Evolutionary conservation across 768 basidiomycete genomes (phyloP), one percentile per base, ranked within the genome.

Genomic region (Scleroderma citrinum): DNA sequence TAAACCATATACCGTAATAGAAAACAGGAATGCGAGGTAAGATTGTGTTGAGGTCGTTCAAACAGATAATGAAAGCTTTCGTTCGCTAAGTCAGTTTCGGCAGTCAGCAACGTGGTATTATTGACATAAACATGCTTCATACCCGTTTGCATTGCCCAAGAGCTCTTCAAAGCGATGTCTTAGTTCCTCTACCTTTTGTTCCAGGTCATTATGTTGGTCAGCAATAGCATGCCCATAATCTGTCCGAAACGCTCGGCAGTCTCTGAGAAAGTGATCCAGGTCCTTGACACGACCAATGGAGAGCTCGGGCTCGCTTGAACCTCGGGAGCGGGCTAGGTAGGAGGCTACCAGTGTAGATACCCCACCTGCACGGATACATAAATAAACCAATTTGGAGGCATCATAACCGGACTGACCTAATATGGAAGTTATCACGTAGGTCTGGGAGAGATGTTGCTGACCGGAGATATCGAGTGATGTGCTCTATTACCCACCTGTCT

Each of bases 301-400:
- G 6, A 51, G n/a, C 40, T 71, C 66, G 3, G 71, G 71, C 51
- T 73, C 70, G 26, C 62, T 63, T 3, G 69, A 63, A 5, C 70
- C 68, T 34, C 69, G 67, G 46, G 61, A 57, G 35, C 68, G 68
- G 13, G 71, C 71, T 37, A 73, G 65, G 56, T 68, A 73, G 2
- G 70, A 69, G 7, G 71, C 69, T 24, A 71, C 62, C 32, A 71
- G 50, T 14, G 70, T 73, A 30, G 68, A 63, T 5, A 66, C 37
- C 7, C 69, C 71, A 40, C 71, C 60, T 55, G 30, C 6, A 26
- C 36, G 2, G 35, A 41, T 32, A n/a, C n/a, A n/a, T n/a, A 24
- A 8, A 34, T 44, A 14, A 36, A 17, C 21, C 43, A 16, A n/a
- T n/a, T 17, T 5, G 29, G 3, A 44, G n/a, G 11, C 14, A 32